Conservation (phyloP, 768 basidiomycete genomes). For the Lentinula aciculospora region DNA sequence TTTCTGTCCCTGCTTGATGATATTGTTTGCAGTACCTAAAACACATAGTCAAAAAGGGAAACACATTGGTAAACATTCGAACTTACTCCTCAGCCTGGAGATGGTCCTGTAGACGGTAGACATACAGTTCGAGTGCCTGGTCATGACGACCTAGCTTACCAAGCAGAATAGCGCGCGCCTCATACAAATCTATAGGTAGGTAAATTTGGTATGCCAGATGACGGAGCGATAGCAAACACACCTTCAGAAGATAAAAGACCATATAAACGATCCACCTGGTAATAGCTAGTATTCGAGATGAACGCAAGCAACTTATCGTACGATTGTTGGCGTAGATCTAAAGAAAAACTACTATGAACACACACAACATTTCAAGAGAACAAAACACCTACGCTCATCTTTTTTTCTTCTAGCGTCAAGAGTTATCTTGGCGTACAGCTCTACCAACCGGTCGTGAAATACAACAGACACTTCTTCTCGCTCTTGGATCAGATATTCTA, state of each 20-base stretch:
- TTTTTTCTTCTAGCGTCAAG: slow-evolving; percentile 49
- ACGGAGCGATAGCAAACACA: slow-evolving; percentile 22
- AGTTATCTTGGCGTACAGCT: slow-evolving; percentile 76
- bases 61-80: neutral
- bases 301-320: slow-evolving; percentile 76
- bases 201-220: neutral
- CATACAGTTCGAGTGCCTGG: slow-evolving; percentile 92
- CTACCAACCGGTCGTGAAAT: slow-evolving; percentile 88
- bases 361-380: neutral
- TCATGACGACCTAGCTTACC: slow-evolving; percentile 90
- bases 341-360: slow-evolving; percentile 1
- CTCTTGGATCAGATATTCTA: slow-evolving; percentile 80
- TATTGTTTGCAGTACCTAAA: slow-evolving; percentile 85
- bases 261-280: slow-evolving; percentile 76
- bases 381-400: slow-evolving; percentile 44
- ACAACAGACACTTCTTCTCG: slow-evolving; percentile 57
- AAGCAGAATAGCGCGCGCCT: slow-evolving; percentile 87
- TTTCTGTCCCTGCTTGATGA: slow-evolving; percentile 53
- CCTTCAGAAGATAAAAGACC: slow-evolving; percentile 79
- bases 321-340: slow-evolving; percentile 43
- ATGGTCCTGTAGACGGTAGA: slow-evolving; percentile 80
- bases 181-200: slow-evolving; percentile 63
- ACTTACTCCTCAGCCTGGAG: slow-evolving; percentile 84
- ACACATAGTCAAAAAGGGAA: neutral
- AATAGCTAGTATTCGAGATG: slow-evolving; percentile 63